phyloP scores from a whole-genome alignment of 306 rosid species.

The Quercus gilva region DNA sequence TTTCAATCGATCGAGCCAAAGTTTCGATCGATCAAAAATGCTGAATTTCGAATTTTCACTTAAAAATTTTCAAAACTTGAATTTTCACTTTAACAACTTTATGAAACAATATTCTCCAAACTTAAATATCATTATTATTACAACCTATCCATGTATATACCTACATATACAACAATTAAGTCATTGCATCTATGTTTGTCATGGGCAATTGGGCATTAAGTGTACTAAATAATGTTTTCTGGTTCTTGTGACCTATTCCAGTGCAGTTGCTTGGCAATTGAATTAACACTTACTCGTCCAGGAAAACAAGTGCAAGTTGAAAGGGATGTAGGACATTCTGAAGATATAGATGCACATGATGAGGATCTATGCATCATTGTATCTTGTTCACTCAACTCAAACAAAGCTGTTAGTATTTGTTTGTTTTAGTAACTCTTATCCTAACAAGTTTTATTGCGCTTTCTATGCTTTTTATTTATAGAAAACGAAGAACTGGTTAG shows the following conservation, averaged over 20 bases:
- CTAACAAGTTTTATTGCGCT: too few species aligned
- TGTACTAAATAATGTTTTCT: conserved; percentile 17
- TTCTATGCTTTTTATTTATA: conserved; percentile 8
- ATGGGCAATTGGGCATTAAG: background rate
- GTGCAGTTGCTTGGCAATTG: conserved; percentile 80
- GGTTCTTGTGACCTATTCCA: conserved; percentile 31
- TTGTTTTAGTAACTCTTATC: background rate
- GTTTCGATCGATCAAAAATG: too few species aligned
- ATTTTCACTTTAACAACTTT: too few species aligned
- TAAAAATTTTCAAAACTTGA: too few species aligned
- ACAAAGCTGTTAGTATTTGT: conserved; percentile 62
- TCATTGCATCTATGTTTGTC: background rate
- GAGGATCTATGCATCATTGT: conserved; percentile 55
- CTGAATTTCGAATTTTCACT: too few species aligned
- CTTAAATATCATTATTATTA: too few species aligned
- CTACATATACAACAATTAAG: too few species aligned
- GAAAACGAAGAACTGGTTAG: background rate
- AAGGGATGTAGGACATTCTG: conserved; percentile 27
- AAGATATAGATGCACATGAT: conserved; percentile 33
- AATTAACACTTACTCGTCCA: conserved; percentile 50
- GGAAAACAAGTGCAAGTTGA: conserved; percentile 38
- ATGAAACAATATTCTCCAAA: too few species aligned
- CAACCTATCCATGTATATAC: too few species aligned
- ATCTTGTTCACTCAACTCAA: conserved; percentile 59
- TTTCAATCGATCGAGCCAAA: too few species aligned